Evolutionary conservation across 768 basidiomycete species (phyloP).

Genomic region (Suillus ampliporus): DNA sequence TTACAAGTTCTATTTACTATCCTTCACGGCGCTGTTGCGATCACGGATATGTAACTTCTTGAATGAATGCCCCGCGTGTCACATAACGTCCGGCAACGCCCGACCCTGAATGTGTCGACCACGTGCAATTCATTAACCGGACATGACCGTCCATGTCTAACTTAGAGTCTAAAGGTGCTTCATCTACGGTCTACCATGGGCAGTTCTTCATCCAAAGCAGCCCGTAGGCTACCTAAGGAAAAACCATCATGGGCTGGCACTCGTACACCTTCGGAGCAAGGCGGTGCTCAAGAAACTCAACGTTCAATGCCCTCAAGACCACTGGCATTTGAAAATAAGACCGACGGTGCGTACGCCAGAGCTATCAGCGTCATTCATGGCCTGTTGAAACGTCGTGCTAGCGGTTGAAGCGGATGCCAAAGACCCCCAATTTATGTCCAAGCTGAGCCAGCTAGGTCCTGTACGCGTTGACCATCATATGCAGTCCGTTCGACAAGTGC

Average conservation of each 20-base stretch:
- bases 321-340: constrained; percentile 56
- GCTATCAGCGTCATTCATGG: background rate
- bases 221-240: constrained; percentile 58
- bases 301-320: constrained; percentile 28
- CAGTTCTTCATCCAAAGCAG: constrained; percentile 61
- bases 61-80: too few species aligned
- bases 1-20: too few species aligned
- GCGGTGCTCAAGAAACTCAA: constrained; percentile 11
- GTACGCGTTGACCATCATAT: constrained; percentile 74
- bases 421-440: constrained; percentile 75
- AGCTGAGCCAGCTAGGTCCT: constrained; percentile 66
- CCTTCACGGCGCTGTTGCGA: too few species aligned
- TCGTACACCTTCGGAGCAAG: constrained; percentile 36
- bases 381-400: constrained; percentile 29
- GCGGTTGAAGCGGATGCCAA: constrained; percentile 67
- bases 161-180: too few species aligned
- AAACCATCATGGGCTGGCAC: constrained; percentile 56
- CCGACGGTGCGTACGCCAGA: constrained; percentile 51
- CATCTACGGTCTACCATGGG: constrained; percentile 56
- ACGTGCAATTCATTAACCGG: too few species aligned
- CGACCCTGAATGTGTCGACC: too few species aligned
- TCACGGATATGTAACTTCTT: too few species aligned
- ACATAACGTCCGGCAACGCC: too few species aligned
- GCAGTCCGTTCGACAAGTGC: constrained; percentile 54
- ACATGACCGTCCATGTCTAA: too few species aligned